phyloP scores from a whole-genome alignment of 345 rosid genomes.

The Dovyalis caffra region DNA sequence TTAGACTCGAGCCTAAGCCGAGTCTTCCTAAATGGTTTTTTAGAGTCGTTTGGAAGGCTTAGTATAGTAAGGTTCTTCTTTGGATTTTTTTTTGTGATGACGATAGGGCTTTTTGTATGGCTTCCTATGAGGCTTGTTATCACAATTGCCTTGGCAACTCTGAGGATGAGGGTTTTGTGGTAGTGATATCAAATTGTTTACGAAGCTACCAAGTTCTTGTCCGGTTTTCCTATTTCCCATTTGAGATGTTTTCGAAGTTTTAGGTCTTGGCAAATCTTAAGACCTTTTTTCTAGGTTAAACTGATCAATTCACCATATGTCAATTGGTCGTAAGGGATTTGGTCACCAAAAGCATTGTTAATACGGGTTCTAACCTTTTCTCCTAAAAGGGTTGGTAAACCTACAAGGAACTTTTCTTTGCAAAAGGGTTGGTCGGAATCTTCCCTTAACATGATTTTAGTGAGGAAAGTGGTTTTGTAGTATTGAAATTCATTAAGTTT shows the following conservation, averaged over 20 bases:
- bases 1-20: neutral
- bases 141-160: too few relatives aligned
- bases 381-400: neutral
- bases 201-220: neutral
- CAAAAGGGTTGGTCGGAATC: neutral
- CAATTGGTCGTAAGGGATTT: neutral
- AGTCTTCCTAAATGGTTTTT: neutral
- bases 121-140: too few relatives aligned
- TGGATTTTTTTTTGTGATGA: too few relatives aligned
- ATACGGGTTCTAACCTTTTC: neutral
- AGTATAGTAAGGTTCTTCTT: too few relatives aligned
- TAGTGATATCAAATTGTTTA: neutral
- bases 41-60: neutral
- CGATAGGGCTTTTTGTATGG: too few relatives aligned
- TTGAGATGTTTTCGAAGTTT: neutral
- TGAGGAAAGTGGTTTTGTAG: neutral
- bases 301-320: neutral
- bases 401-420: neutral
- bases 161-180: neutral
- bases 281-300: neutral
- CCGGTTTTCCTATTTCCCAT: neutral
- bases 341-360: neutral
- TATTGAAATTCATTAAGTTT: neutral
- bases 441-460: too few relatives aligned
- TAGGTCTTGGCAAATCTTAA: neutral